Base-by-base conservation (phyloP, 768 basidiomycete species). In the Leccinum longicurvipes region DNA sequence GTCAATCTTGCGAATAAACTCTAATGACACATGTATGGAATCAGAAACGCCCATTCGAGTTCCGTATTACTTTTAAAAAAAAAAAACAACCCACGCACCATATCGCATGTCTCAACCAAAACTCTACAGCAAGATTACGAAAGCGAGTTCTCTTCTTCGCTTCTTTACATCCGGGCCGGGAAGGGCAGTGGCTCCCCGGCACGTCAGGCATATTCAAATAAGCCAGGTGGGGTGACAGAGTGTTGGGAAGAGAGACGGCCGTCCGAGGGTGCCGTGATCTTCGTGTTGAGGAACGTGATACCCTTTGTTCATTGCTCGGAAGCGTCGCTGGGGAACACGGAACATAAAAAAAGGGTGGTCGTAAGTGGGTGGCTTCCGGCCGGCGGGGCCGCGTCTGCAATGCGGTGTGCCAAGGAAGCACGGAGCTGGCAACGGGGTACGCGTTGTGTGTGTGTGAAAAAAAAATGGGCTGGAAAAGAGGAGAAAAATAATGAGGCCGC, bases 81-180 rank as follows among this genome's bases (percentile, higher is more conserved):
- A 19, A 17, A 36, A 39, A 14, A 59, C 39, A 11, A 19, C n/a
- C n/a, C 66, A 60, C 55, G 57, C 51, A 54, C 46, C 15, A 44
- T 11, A 5, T 32, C 36, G 45, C 52, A 61, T 32, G 19, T 41
- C 36, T 51, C 28, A 53, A 27, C 24, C 6, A 55, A 19, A 32
- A 34, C 47, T 21, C 46, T 34, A 32, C 24, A 21, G 49, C 52
- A 54, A 1, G 24, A 47, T 66, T 65, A 67, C 66, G 59, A 42
- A 45, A 27, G 31, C 12, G 19, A 48, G n/a, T 48, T 32, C 29
- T 27, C 39, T n/a, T 41, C n/a, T n/a, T n/a, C n/a, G n/a, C n/a
- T n/a, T n/a, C n/a, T n/a, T 23, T 19, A 44, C 14, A 58, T 62
- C 56, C 67, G 60, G 66, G 67, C 31, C 49, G 25, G 47, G 31